A percentile compares a stretch with the other conserved stretches of the same genome.
These are phyloP conservation scores for Jacaranda copaia DNA, from an alignment of 257 asterid genomes.

Conservation along the genomic window DNA sequence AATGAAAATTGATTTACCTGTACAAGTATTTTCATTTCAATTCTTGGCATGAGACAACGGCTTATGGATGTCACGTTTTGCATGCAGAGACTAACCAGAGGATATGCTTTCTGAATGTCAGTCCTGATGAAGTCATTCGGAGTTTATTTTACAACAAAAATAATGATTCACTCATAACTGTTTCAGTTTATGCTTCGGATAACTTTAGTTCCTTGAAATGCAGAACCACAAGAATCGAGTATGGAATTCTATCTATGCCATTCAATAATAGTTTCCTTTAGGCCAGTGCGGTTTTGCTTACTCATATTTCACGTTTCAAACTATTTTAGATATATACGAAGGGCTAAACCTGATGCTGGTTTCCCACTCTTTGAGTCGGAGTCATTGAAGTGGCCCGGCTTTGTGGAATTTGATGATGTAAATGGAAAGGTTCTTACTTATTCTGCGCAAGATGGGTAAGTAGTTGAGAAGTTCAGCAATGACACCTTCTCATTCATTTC, in stretches of 20 bases:
- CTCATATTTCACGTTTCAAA: background rate
- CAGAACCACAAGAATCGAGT: conserved; percentile 89
- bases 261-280: conserved; percentile 5
- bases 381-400: conserved; percentile 93
- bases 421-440: conserved; percentile 89
- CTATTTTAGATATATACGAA: conserved; percentile 65
- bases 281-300: conserved; percentile 1
- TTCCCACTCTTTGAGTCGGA: conserved; percentile 82
- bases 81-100: conserved; percentile 77
- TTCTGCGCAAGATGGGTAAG: conserved; percentile 81
- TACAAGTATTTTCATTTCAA: background rate
- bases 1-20: background rate
- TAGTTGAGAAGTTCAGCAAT: conserved; percentile 1
- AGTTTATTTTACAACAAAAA: conserved; percentile 90
- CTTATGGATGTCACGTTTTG: conserved; percentile 38
- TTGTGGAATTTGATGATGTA: conserved; percentile 90
- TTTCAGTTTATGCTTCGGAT: conserved; percentile 84
- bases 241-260: conserved; percentile 36
- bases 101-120: conserved; percentile 79
- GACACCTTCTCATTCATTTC: background rate
- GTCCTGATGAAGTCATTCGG: conserved; percentile 89
- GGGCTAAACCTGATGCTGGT: conserved; percentile 91
- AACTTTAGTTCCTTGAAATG: conserved; percentile 82
- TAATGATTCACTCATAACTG: conserved; percentile 88
- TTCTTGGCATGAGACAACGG: background rate